Conservation (phyloP, 768 basidiomycete genomes). For the Phlebiopsis flavidoalba region DNA sequence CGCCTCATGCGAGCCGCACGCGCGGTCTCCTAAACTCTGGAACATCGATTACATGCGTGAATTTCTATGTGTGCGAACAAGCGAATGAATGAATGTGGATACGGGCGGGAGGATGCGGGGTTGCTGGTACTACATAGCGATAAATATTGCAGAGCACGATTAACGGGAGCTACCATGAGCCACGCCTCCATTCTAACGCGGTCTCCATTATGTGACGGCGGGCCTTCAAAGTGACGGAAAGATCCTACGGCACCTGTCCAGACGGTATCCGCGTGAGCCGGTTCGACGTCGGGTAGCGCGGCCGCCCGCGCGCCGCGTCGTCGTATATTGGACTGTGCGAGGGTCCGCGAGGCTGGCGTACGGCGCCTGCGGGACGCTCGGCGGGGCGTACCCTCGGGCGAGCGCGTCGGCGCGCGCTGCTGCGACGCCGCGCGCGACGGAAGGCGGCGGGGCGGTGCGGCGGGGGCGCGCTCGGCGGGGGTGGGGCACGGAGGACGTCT, state of each 20-base stretch:
- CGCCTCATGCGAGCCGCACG: background rate
- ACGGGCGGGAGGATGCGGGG: background rate
- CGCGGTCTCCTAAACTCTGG: background rate
- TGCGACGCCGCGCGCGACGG: background rate
- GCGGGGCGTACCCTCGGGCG: background rate
- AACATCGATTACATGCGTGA: background rate
- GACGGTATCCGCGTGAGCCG: background rate
- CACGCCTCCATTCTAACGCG: background rate
- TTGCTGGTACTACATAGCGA: background rate
- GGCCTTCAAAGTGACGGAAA: background rate
- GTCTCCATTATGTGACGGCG: background rate
- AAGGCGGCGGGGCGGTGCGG: background rate
- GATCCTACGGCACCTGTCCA: background rate
- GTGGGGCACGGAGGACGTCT: background rate
- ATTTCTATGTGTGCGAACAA: background rate
- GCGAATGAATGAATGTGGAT: background rate
- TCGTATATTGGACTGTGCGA: slow-evolving; percentile 2
- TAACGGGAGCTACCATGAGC: background rate
- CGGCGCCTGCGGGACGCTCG: background rate
- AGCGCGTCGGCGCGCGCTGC: background rate
- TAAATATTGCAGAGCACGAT: background rate
- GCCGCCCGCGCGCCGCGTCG: background rate
- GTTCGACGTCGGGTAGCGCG: background rate
- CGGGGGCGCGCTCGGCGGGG: background rate
- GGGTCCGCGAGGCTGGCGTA: background rate